Evolutionary conservation across 352 stramenopile species (phyloP), one percentile per base, ranked within the genome.

Genomic region (Phytophthora meadii): DNA sequence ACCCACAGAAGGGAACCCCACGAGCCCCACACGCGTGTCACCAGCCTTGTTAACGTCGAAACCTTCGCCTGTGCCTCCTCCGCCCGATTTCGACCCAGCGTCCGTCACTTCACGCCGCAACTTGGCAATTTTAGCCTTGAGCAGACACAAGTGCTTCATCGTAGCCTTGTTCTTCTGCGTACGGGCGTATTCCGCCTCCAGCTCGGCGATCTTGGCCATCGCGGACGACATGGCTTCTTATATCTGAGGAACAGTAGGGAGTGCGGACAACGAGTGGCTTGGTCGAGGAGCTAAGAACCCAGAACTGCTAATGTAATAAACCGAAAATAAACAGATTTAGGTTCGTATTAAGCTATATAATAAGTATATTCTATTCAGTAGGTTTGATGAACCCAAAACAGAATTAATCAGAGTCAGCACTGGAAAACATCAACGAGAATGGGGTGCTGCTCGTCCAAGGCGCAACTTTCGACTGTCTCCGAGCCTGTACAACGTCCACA

Each of bases 81-180:
- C 86, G 49, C 64, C 70, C 8, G 73, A 77, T 62, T 90, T 92
- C 72, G 81, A 76, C 48, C 85, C 87, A 42, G 74, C 87, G 69
- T 94, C 85, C 54, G 95, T 90, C 54, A 99, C 73, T 68, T 99
- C 95, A 47, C 89, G 94, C 25, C 94, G 89, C 50, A 99, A 77
- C 82, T 99, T 99, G 61, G 97, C 95, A 65, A 99, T 96, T 74
- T 98, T 98, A 59, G 96, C 97, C 82, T 99, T 99, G 49, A 99
- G 85, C 52, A 99, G 88, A 68, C 97, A 98, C 69, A 99, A 77
- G 58, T 99, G 98, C 84, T 98, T 99, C 82, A 99, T 98, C 1
- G 97, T 99, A 42, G 98, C 98, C 84, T 99, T 99, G 81, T 99
- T 99, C 86, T 99, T 99, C 88, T 99, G 98, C 72, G 97, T 99